Base-by-base conservation (phyloP, 192 early-diverging fungal species). In the Thamnidium elegans region DNA sequence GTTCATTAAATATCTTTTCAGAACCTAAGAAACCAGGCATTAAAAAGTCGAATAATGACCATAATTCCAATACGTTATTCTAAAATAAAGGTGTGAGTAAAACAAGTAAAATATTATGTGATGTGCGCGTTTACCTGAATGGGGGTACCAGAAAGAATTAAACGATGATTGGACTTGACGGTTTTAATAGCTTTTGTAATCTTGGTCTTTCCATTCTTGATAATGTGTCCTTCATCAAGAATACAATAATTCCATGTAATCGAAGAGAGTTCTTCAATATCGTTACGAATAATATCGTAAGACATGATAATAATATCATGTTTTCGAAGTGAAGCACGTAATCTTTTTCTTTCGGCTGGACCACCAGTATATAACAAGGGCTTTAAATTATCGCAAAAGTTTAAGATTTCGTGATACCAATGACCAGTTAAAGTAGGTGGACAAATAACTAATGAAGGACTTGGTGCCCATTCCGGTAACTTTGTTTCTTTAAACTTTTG, bases 21-120 rank as follows among this genome's bases (percentile, higher is more conserved):
- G 93, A 92, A 1, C 95, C 95, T 62, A 99, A 74, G 67, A 97
- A 98, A 4, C 96, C 97, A 6, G 97, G 97, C 96, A 99, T 98
- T 67, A 99, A 68, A 71, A 96, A 99, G 69, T 98, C 96, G 72
- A 98, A 98, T 63, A 99, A 73, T 8, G 94, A 95, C 97, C 96
- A 98, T 62, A 99, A 80, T 73, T 99, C 97, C 5, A 96, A 65
- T 8, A 96, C 94, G 71, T 97, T 97, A 75, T 99, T 99, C 78
- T 96, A 58, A 13, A 58, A 8, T 58, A 23, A 58, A 32, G 31
- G 20, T 19, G 45, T 26, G 7, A 52, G 19, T 11, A 30, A 52
- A 52, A 50, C 0, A 50, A 50, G 20, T 17, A 19, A 15, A 55
- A 15, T 1, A 45, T 48, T 17, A 13, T 48, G 6, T 48, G 8